Conservation (phyloP, 768 basidiomycete species). For the Naematelia aurantialba region DNA sequence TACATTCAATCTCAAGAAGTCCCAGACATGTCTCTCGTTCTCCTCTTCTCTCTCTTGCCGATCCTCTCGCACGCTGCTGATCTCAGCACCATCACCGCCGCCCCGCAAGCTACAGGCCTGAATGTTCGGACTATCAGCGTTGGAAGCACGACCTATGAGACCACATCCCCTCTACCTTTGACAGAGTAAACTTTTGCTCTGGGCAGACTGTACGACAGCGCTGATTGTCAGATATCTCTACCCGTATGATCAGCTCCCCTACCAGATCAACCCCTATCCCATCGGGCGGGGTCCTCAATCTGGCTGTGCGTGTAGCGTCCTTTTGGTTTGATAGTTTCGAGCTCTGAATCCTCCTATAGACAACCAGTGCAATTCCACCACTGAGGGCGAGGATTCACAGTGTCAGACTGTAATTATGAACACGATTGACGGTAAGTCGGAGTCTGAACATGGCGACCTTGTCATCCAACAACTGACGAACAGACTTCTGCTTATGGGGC, state of each 20-base stretch:
- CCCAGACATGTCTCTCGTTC: neutral
- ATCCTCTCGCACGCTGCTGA: neutral
- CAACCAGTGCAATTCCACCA: conserved; percentile 18
- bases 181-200: conserved; percentile 4
- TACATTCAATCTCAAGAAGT: neutral
- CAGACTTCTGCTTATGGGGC: conserved; percentile 16
- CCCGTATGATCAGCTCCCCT: conserved; percentile 9
- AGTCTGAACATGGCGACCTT: neutral
- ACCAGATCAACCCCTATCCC: conserved; percentile 14
- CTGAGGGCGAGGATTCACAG: conserved; percentile 13
- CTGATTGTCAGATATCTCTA: conserved; percentile 11
- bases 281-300: conserved; percentile 15
- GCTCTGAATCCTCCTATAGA: conserved; percentile 1
- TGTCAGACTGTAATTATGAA: conserved; percentile 12
- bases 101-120: neutral
- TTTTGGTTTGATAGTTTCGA: neutral
- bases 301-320: conserved; percentile 5
- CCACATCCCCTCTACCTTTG: conserved; percentile 15
- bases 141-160: conserved; percentile 10
- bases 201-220: neutral
- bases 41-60: neutral
- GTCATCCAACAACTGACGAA: neutral
- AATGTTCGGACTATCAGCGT: neutral
- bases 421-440: conserved; percentile 6
- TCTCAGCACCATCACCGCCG: conserved; percentile 3